These are phyloP conservation scores for Phytophthora kernoviae DNA, from an alignment of 352 stramenopile species.

Conservation along the genomic window DNA sequence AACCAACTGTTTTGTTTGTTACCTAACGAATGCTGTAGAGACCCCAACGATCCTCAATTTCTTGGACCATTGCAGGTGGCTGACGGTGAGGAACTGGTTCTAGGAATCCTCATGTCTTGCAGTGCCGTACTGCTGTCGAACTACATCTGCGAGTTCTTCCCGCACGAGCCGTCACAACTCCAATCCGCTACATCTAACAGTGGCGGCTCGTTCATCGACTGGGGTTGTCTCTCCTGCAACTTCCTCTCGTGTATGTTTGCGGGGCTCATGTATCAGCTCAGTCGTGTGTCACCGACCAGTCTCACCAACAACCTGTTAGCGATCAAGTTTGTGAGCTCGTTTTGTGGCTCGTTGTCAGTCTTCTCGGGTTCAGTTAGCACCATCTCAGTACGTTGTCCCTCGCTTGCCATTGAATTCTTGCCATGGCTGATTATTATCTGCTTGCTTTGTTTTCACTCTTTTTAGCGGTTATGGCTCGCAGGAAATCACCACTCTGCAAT, in stretches of 20 bases:
- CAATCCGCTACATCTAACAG: slow-evolving; percentile 19
- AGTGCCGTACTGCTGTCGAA: slow-evolving; percentile 61
- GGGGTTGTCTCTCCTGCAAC: slow-evolving; percentile 68
- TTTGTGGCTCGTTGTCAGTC: slow-evolving; percentile 71
- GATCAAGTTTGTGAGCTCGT: slow-evolving; percentile 81
- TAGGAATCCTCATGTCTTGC: slow-evolving; percentile 80
- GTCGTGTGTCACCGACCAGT: slow-evolving; percentile 39
- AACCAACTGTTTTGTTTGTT: background rate
- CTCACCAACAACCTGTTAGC: slow-evolving; percentile 63
- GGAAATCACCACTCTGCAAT: slow-evolving; percentile 48
- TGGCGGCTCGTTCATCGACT: slow-evolving; percentile 45
- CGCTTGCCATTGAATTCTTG: background rate
- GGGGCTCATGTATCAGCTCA: slow-evolving; percentile 57
- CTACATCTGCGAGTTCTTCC: slow-evolving; percentile 45
- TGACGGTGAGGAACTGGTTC: slow-evolving; percentile 65
- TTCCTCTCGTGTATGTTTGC: slow-evolving; percentile 49
- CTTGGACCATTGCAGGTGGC: slow-evolving; percentile 62
- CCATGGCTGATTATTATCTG: background rate
- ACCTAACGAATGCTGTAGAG: slow-evolving; percentile 33
- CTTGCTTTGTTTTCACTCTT: background rate
- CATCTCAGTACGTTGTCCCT: slow-evolving; percentile 40
- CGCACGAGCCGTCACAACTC: slow-evolving; percentile 15
- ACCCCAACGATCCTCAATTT: slow-evolving; percentile 83
- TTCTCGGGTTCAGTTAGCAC: slow-evolving; percentile 65
- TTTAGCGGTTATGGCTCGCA: slow-evolving; percentile 53